Base-by-base conservation (phyloP, 2,329 filamentous ascomycete genomes). In the Cephalotrichum gorgonifer region DNA sequence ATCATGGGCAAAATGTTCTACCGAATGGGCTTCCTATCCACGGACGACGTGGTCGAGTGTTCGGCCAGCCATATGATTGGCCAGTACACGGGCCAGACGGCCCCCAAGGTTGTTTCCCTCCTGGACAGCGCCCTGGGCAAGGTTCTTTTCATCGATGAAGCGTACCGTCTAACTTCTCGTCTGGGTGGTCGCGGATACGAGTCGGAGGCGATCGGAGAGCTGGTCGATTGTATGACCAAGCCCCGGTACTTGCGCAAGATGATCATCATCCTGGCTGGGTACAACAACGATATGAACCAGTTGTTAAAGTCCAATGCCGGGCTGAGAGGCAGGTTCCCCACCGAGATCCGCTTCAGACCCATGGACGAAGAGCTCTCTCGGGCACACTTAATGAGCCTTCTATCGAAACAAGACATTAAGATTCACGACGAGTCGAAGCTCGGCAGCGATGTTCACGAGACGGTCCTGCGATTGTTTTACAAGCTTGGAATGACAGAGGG, bases 131-230 rank as follows among this genome's bases (percentile, higher is more conserved):
- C 83, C 0, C 54, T 74, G 0, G 86, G 87, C 0, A 91, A 90
- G 54, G 83, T 90, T 0, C 72, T 91, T 0, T 77, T 91, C 12
- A 88, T 91, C 3, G 86, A 91, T 53, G 86, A 93, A 58, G 86
- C 86, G 0, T 90, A 91, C 54, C 73, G 83, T 0, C 72, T 88
- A 1, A 22, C 22, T 5, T 54, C 90, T 54, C 73, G 83, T 0
- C 72, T 88, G 1, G 30, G 27, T 5, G 54, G 55, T 0, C 73
- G 76, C 1, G 78, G 77, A 0, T 56, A 78, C 54, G 80, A 76
- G 0, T 73, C 75, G 42, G 75, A 78, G 51, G 76, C 75, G 0
- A 62, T 77, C 2, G 74, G 77, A 43, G 76, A 79, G 57, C 56
- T 79, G 0, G 72, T 78, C 0, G 72, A 77, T 52, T 69, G 62